Evolutionary conservation across 2,329 filamentous ascomycete species (phyloP), one percentile per base, ranked within the genome.

Genomic region (Chrysoporthe puriensis): DNA sequence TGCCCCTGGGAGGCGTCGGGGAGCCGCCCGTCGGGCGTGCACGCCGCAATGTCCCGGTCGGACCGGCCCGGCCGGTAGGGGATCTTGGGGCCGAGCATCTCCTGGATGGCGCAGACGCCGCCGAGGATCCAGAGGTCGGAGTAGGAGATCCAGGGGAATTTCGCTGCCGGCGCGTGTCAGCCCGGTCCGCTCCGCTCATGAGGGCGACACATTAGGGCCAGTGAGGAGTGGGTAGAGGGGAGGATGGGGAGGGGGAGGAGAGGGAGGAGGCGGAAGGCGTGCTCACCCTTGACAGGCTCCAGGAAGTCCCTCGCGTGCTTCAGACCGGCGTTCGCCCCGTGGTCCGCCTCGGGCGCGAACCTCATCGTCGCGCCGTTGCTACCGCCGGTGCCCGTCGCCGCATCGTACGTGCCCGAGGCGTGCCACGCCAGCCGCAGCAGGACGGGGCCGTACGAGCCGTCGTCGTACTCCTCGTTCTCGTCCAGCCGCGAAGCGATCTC

Each of bases 301-400:
- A 98, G 88, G 85, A 98, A 97, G 81, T 97, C 90, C 69, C 95
- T 92, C 70, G 95, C 96, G 74, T 88, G 83, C 78, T 91, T 89
- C 76, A 98, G 85, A 73, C 95, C 96, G 69, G 95, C 93, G 77
- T 99, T 99, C 80, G 95, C 96, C 73, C 94, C 94, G 81, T 99
- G 95, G 79, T 90, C 90, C 69, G 88, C 85, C 83, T 98, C 96
- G 59, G 95, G 94, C 34, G 90, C 85, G 79, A 97, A 98, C 77
- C 96, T 90, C 96, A 98, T 98, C 72, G 94, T 97, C 67, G 95
- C 95, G 72, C 96, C 95, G 80, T 98, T 97, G 85, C 91, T 95
- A 73, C 95, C 95, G 75, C 95, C 96, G 58, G 95, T 98, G 72
- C 87, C 86, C 36, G 94, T 97, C 77, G 88, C 87, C 83, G 91